phyloP scores from a whole-genome alignment of 2,329 filamentous ascomycete species.

The Remersonia thermophila region DNA sequence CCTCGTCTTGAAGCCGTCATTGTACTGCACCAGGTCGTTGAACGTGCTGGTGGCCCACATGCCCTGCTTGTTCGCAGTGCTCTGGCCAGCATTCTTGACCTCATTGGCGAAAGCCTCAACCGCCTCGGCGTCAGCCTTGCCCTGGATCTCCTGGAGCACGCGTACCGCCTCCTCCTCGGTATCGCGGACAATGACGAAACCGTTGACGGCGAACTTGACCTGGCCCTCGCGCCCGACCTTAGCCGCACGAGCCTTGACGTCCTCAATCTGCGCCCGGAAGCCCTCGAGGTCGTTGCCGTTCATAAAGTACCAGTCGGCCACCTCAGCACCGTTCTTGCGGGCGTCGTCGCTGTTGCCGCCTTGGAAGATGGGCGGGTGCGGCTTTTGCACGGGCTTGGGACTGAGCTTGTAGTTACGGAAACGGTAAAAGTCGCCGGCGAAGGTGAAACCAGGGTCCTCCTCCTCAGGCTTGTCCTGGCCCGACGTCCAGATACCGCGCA shows the following conservation, averaged over 20 bases:
- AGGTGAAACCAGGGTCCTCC: too few species aligned
- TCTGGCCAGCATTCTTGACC: constrained; percentile 37
- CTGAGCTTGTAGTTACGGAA: constrained; percentile 37
- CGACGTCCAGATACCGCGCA: constrained; percentile 26
- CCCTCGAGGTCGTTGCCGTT: constrained; percentile 43
- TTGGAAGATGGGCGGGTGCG: constrained; percentile 40
- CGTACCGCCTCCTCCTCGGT: constrained; percentile 37
- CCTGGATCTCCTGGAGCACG: constrained; percentile 38
- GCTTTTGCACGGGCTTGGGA: constrained; percentile 36
- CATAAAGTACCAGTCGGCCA: constrained; percentile 42
- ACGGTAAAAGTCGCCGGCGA: constrained; percentile 33
- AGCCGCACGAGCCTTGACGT: constrained; percentile 34
- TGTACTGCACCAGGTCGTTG: constrained; percentile 42
- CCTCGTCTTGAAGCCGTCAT: constrained; percentile 44
- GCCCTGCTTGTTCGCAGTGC: constrained; percentile 33
- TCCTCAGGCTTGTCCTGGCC: background rate
- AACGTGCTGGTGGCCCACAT: constrained; percentile 42
- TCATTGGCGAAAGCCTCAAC: constrained; percentile 36
- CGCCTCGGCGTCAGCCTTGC: constrained; percentile 38
- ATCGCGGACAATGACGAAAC: constrained; percentile 37
- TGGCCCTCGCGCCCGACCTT: constrained; percentile 28
- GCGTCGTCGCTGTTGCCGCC: constrained; percentile 40
- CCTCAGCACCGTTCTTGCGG: constrained; percentile 31
- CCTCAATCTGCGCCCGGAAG: constrained; percentile 36
- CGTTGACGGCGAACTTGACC: constrained; percentile 35